phyloP scores from a whole-genome alignment of 345 rosid species.

The Salix exigua region DNA sequence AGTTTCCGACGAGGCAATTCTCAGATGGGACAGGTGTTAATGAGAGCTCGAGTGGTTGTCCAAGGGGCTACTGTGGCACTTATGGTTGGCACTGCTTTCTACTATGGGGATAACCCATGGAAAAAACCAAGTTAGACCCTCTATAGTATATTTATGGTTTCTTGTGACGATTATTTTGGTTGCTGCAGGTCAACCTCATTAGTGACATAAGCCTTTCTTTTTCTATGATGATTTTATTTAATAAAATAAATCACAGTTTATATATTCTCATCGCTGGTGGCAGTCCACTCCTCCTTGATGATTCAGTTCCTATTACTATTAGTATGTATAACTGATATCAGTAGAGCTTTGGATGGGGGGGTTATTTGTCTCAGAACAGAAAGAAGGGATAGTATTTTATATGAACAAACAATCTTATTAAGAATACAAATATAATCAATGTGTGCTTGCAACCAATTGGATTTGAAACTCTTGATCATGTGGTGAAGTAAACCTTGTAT shows the following conservation, averaged over 20 bases:
- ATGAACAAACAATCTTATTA: background rate
- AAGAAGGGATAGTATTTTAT: background rate
- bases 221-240: background rate
- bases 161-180: background rate
- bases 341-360: background rate
- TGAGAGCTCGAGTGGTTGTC: slow-evolving; percentile 81
- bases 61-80: slow-evolving; percentile 85
- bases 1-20: slow-evolving; percentile 79
- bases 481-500: too few species aligned
- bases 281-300: background rate
- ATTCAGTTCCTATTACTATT: background rate
- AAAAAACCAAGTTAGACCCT: slow-evolving; percentile 20
- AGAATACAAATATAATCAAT: background rate
- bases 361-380: background rate
- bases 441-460: background rate
- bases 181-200: background rate
- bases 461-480: too few species aligned
- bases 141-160: background rate
- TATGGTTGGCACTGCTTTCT: slow-evolving; percentile 85
- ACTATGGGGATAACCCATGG: slow-evolving; percentile 91
- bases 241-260: background rate
- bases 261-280: background rate
- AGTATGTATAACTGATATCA: background rate
- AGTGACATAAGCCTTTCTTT: background rate
- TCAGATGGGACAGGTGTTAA: slow-evolving; percentile 62